These are phyloP conservation scores for Xylaria sp. DNA, from an alignment of 2,329 filamentous ascomycete genomes.

Conservation along the genomic window DNA sequence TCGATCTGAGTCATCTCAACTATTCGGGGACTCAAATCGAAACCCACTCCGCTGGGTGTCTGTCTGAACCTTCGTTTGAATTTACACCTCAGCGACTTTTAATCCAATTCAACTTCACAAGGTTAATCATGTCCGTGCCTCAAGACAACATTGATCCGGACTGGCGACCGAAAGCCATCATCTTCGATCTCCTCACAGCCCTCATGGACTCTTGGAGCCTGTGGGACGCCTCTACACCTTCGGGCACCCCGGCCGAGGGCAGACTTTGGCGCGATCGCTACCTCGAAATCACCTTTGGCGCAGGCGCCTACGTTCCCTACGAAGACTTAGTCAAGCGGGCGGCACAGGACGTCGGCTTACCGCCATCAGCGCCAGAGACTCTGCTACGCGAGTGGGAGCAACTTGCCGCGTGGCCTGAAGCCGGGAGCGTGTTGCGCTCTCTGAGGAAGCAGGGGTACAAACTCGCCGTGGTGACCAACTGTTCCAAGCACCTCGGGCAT, in stretches of 20 bases:
- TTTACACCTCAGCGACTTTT: no score
- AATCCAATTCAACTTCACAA: background rate
- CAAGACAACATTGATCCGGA: background rate
- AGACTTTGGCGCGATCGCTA: conserved; percentile 21
- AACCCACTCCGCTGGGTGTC: no score
- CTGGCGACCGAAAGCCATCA: conserved; percentile 25
- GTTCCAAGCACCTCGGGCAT: conserved; percentile 20
- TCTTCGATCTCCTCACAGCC: conserved; percentile 25
- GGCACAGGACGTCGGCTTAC: conserved; percentile 15
- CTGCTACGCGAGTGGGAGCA: conserved; percentile 6
- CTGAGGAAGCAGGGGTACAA: conserved; percentile 15
- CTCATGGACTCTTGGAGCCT: conserved; percentile 24
- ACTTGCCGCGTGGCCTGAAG: conserved; percentile 18
- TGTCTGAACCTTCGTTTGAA: no score
- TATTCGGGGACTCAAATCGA: no score
- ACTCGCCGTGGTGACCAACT: conserved; percentile 26
- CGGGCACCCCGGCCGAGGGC: conserved; percentile 8
- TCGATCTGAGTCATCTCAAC: no score
- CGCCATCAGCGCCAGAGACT: conserved; percentile 16
- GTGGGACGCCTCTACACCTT: conserved; percentile 22
- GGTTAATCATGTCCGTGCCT: background rate
- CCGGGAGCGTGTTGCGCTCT: background rate
- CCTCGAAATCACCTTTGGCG: conserved; percentile 17
- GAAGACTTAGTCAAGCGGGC: conserved; percentile 23
- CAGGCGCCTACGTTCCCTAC: conserved; percentile 21